phyloP scores from a whole-genome alignment of 441 rosid species.

The Populus hybrid region DNA sequence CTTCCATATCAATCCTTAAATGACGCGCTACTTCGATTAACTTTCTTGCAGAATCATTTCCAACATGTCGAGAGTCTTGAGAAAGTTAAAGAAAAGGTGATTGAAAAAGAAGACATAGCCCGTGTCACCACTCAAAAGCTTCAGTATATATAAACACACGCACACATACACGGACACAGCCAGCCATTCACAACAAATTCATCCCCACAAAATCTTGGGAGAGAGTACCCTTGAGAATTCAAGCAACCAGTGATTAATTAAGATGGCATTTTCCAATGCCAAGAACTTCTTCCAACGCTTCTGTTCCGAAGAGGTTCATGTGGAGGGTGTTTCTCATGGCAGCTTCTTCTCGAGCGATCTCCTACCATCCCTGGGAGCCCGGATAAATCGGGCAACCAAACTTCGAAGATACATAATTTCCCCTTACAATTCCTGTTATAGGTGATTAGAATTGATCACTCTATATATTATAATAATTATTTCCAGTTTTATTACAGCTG shows the following conservation, averaged over 20 bases:
- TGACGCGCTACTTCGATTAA: constrained; percentile 40
- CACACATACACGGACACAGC: constrained; percentile 11
- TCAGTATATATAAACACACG: constrained; percentile 19
- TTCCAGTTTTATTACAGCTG: constrained; percentile 22
- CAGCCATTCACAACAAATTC: constrained; percentile 37
- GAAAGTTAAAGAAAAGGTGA: constrained; percentile 29
- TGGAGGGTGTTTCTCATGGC: constrained; percentile 43
- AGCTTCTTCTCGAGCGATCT: constrained; percentile 81
- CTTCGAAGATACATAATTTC: constrained; percentile 76
- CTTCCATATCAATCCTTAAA: constrained; percentile 32
- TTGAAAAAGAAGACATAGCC: constrained; percentile 33
- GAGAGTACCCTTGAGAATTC: constrained; percentile 1
- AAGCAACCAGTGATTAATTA: constrained; percentile 8
- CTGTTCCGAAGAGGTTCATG: constrained; percentile 61
- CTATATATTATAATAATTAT: constrained; percentile 12
- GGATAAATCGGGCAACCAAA: constrained; percentile 75
- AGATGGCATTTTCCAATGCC: constrained; percentile 56
- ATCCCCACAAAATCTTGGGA: constrained; percentile 25
- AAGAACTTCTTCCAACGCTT: constrained; percentile 76
- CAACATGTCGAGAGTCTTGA: constrained; percentile 33
- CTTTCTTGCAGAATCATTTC: constrained; percentile 32
- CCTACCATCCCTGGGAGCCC: constrained; percentile 93
- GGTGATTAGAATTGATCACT: constrained; percentile 43
- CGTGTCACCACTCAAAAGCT: constrained; percentile 53
- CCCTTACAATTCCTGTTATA: constrained; percentile 68